These are phyloP conservation scores for Spiraea crenata DNA, from an alignment of 331 rosid genomes.

Conservation along the genomic window DNA sequence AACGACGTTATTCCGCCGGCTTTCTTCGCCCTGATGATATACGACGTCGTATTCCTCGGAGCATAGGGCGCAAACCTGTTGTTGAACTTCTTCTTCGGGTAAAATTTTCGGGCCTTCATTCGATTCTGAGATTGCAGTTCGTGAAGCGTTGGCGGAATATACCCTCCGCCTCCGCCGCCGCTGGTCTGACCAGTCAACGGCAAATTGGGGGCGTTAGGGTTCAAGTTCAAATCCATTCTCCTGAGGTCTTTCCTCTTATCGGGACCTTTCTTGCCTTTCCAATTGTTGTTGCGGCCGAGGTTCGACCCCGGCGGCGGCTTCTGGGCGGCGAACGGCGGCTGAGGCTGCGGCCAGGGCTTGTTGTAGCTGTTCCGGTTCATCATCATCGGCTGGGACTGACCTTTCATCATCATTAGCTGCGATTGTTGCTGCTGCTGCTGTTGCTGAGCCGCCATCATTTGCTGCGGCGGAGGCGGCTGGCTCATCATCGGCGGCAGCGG, in stretches of 20 bases:
- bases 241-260: slow-evolving; percentile 55
- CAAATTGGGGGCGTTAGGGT: slow-evolving; percentile 16
- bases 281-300: slow-evolving; percentile 51
- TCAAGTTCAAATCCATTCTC: slow-evolving; percentile 47
- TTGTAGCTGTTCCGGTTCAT: slow-evolving; percentile 40
- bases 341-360: slow-evolving; percentile 38
- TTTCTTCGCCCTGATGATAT: slow-evolving; percentile 59
- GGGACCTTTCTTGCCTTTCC: slow-evolving; percentile 71
- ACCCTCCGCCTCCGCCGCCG: slow-evolving; percentile 36
- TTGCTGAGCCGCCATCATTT: slow-evolving; percentile 28
- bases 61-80: slow-evolving; percentile 81
- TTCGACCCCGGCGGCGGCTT: slow-evolving; percentile 28
- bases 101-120: slow-evolving; percentile 53
- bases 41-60: slow-evolving; percentile 77
- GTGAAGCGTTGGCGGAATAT: slow-evolving; percentile 72
- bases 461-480: slow-evolving; percentile 26
- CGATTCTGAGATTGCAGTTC: slow-evolving; percentile 88
- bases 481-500: slow-evolving; percentile 32
- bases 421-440: slow-evolving; percentile 30
- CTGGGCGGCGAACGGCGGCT: slow-evolving; percentile 29
- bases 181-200: slow-evolving; percentile 30
- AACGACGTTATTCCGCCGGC: slow-evolving; percentile 58
- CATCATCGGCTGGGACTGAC: slow-evolving; percentile 46
- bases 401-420: slow-evolving; percentile 36
- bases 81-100: slow-evolving; percentile 65